A percentile compares a stretch with the other conserved stretches of the same genome.
These are phyloP conservation scores for Teratosphaeria pseudoeucalypti DNA, from an alignment of 2,329 filamentous ascomycete genomes.

Conservation along the genomic window DNA sequence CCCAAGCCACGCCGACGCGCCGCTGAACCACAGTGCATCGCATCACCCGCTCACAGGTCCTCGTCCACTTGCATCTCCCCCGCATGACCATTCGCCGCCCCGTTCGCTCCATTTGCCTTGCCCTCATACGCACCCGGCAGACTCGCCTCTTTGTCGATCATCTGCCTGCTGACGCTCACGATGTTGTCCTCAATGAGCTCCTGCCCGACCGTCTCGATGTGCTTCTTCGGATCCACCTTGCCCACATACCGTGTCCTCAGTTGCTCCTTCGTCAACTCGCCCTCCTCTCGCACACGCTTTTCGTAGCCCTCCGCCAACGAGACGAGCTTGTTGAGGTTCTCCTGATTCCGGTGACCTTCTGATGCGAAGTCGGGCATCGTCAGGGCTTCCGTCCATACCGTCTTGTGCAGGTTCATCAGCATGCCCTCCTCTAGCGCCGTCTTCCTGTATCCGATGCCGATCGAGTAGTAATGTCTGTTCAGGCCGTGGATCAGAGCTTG, in stretches of 20 bases:
- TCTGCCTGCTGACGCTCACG: conserved; percentile 91
- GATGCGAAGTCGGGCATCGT: conserved; percentile 92
- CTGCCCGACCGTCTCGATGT: conserved; percentile 92
- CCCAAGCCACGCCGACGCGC: neutral
- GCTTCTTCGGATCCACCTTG: conserved; percentile 98
- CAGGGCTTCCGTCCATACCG: conserved; percentile 95
- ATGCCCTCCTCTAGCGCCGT: conserved; percentile 95
- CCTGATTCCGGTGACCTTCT: conserved; percentile 77
- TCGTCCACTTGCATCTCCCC: neutral
- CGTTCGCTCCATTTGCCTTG: neutral
- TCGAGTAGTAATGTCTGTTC: conserved; percentile 98
- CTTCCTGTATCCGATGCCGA: conserved; percentile 96
- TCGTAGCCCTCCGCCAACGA: conserved; percentile 90
- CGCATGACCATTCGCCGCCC: neutral
- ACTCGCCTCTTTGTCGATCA: conserved; percentile 94
- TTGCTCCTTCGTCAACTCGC: conserved; percentile 91
- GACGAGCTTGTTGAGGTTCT: conserved; percentile 78
- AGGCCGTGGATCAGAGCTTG: conserved; percentile 96
- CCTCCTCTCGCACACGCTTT: conserved; percentile 98
- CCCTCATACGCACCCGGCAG: neutral
- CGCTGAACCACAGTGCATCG: neutral
- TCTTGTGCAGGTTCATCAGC: conserved; percentile 99
- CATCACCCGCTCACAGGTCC: neutral
- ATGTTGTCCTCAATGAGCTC: conserved; percentile 99
- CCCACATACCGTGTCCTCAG: conserved; percentile 98